phyloP scores from a whole-genome alignment of 2,329 filamentous ascomycete species.

The Penicillium sp. region DNA sequence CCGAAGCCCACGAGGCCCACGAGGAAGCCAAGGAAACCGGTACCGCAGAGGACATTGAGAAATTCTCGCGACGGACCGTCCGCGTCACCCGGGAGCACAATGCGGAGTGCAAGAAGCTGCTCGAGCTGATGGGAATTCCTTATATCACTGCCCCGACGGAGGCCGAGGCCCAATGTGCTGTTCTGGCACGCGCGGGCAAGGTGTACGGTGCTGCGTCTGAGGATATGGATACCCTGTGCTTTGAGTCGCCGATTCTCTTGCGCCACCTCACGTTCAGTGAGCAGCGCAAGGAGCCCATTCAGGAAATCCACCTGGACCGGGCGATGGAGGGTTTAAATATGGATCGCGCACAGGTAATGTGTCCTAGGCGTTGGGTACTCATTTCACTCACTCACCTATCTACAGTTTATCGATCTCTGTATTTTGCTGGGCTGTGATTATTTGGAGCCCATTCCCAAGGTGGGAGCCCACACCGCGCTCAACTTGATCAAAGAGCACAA shows the following conservation, averaged over 20 bases:
- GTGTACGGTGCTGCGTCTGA: slow-evolving; percentile 96
- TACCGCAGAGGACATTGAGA: slow-evolving; percentile 96
- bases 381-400: slow-evolving; percentile 4
- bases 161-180: slow-evolving; percentile 94
- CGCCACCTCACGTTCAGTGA: slow-evolving; percentile 96
- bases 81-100: slow-evolving; percentile 97
- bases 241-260: slow-evolving; percentile 86
- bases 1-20: slow-evolving; percentile 83
- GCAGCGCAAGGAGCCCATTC: slow-evolving; percentile 95
- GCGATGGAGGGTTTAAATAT: slow-evolving; percentile 85
- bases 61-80: slow-evolving; percentile 91
- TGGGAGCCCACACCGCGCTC: slow-evolving; percentile 87
- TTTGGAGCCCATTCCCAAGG: slow-evolving; percentile 91
- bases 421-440: slow-evolving; percentile 98
- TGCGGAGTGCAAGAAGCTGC: slow-evolving; percentile 83
- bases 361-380: too few species aligned
- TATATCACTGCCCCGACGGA: slow-evolving; percentile 95
- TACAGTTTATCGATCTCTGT: slow-evolving; percentile 92
- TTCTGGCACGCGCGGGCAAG: slow-evolving; percentile 84
- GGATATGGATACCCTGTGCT: slow-evolving; percentile 98
- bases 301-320: slow-evolving; percentile 86
- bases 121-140: slow-evolving; percentile 95
- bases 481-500: slow-evolving; percentile 94
- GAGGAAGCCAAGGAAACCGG: slow-evolving; percentile 97
- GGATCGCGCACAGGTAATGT: slow-evolving; percentile 75